These are phyloP conservation scores for Trametes cingulata DNA, from an alignment of 768 basidiomycete species.

Conservation along the genomic window DNA sequence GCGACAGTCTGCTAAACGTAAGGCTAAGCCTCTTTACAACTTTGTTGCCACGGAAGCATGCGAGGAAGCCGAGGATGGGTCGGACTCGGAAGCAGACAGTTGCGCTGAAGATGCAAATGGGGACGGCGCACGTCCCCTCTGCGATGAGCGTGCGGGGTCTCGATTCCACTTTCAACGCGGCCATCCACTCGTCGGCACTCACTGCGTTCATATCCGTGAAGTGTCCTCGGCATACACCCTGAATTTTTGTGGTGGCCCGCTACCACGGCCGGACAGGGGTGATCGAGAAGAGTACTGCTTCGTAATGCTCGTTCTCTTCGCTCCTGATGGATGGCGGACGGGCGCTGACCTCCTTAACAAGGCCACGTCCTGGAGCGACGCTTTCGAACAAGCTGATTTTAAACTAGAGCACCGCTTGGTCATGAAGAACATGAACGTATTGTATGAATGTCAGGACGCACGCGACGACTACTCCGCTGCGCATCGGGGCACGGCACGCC, in stretches of 20 bases:
- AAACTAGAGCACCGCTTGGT: conserved; percentile 25
- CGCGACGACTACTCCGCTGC: conserved; percentile 29
- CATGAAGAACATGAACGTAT: conserved; percentile 21
- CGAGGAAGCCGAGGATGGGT: too few species aligned
- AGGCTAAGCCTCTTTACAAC: too few species aligned
- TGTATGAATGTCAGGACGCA: conserved; percentile 40
- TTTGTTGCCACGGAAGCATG: too few species aligned
- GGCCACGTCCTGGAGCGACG: neutral
- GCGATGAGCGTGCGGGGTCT: too few species aligned
- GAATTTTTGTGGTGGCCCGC: neutral
- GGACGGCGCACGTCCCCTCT: too few species aligned
- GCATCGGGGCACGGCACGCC: neutral
- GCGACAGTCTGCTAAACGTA: neutral
- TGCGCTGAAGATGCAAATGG: too few species aligned
- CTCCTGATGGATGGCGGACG: neutral
- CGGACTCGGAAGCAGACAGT: too few species aligned
- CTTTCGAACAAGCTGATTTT: neutral
- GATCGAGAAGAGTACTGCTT: neutral
- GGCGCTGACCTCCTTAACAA: neutral
- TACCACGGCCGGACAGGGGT: neutral
- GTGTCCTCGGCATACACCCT: neutral
- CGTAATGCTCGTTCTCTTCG: neutral
- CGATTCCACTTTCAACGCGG: neutral
- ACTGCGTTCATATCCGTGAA: neutral
- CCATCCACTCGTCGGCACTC: neutral